These are phyloP conservation scores for Blumeria hordei DNA, from an alignment of 2,329 filamentous ascomycete genomes.

Conservation along the genomic window DNA sequence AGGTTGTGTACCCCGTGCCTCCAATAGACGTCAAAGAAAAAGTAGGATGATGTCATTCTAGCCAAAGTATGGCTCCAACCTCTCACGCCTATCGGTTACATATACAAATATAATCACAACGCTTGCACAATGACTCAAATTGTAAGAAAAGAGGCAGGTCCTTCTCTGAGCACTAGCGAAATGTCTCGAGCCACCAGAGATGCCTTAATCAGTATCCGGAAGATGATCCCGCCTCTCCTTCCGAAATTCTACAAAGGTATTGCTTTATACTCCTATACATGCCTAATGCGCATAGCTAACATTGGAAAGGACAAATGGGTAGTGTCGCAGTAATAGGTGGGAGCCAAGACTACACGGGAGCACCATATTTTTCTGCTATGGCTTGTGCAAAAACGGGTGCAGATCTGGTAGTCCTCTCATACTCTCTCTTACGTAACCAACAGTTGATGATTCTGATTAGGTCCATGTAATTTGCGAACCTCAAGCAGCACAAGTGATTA, in stretches of 20 bases:
- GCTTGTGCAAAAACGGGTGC: constrained; percentile 75
- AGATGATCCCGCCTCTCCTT: constrained; percentile 83
- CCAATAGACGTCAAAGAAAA: too few species aligned
- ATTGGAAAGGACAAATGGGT: constrained; percentile 47
- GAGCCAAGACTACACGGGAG: constrained; percentile 87
- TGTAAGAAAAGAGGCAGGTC: too few species aligned
- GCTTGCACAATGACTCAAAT: too few species aligned
- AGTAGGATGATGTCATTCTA: too few species aligned
- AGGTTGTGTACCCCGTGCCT: too few species aligned
- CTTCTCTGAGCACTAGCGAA: too few species aligned
- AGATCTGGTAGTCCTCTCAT: constrained; percentile 43
- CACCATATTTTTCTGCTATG: constrained; percentile 95
- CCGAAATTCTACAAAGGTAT: constrained; percentile 88
- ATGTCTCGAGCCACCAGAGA: constrained; percentile 52
- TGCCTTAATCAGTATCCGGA: constrained; percentile 57
- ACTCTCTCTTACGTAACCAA: background rate
- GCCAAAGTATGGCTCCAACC: too few species aligned
- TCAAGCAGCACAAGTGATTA: constrained; percentile 68
- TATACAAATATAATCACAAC: too few species aligned
- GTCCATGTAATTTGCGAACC: constrained; percentile 87
- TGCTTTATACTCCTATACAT: too few species aligned
- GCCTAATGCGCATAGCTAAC: too few species aligned
- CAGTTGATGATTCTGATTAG: constrained; percentile 22
- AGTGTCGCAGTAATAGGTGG: constrained; percentile 85
- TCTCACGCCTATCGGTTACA: too few species aligned